Conservation (phyloP, 805 yeast species). For the Ogataea populi-albae region DNA sequence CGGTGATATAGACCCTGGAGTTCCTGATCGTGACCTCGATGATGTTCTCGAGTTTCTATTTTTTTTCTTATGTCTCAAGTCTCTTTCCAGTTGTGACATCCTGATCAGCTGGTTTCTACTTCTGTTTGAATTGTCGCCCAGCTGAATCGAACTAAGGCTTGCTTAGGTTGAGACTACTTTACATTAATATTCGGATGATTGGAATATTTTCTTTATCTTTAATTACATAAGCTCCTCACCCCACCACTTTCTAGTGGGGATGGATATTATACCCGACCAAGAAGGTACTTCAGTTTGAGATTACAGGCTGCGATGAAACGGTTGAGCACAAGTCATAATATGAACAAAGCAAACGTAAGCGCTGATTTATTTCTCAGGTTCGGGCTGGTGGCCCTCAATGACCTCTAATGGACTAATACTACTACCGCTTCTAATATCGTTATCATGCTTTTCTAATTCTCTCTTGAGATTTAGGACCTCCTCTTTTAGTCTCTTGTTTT, state of each 20-base stretch:
- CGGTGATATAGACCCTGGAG: constrained; percentile 14
- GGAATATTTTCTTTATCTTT: no score
- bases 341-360: no score
- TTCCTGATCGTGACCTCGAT: constrained; percentile 12
- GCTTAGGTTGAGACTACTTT: no score
- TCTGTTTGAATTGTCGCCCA: no score
- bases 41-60: constrained; percentile 18
- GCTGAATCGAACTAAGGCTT: not conserved
- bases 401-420: constrained; percentile 24
- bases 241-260: no score
- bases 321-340: no score
- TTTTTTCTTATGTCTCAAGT: constrained; percentile 11
- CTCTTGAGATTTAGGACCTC: constrained; percentile 36
- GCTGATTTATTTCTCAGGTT: no score
- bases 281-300: no score
- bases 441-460: constrained; percentile 13
- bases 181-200: no score
- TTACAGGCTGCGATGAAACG: no score
- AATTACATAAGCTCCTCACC: no score
- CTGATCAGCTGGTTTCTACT: constrained; percentile 1
- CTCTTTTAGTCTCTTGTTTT: constrained; percentile 34
- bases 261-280: no score
- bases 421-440: constrained; percentile 3
- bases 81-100: constrained; percentile 23
- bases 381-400: constrained; percentile 7